Evolutionary conservation across 2,329 filamentous ascomycete species (phyloP).

Genomic region (Claviceps quebecensis): DNA sequence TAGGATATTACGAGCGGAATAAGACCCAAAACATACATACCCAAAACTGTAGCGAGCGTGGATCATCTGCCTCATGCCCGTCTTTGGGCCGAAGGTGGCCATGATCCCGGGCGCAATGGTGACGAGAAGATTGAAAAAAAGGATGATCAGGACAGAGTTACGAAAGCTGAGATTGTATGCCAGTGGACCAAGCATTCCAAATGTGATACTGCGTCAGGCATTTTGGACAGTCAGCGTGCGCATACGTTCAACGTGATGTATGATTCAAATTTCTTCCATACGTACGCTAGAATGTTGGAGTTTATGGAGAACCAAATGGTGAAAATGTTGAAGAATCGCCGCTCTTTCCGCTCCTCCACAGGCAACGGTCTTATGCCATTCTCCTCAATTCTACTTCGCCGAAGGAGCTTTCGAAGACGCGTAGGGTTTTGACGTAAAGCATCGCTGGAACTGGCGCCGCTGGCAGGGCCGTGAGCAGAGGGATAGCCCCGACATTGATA

Average conservation of each 20-base stretch:
- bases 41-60: slow-evolving; percentile 51
- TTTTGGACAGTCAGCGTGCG: background rate
- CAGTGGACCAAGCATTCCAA: slow-evolving; percentile 47
- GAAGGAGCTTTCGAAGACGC: slow-evolving; percentile 14
- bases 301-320: slow-evolving; percentile 36
- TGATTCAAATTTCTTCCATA: background rate
- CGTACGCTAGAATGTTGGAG: slow-evolving; percentile 31
- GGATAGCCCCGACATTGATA: background rate
- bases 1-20: background rate
- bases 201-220: slow-evolving; percentile 34
- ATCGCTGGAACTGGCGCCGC: background rate
- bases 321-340: slow-evolving; percentile 29
- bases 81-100: slow-evolving; percentile 43
- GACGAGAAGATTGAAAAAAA: slow-evolving; percentile 48
- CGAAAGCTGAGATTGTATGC: slow-evolving; percentile 40
- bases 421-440: background rate
- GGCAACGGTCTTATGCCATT: slow-evolving; percentile 30
- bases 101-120: slow-evolving; percentile 41
- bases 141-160: slow-evolving; percentile 42
- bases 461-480: background rate
- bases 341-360: slow-evolving; percentile 25
- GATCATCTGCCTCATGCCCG: slow-evolving; percentile 52
- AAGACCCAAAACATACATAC: slow-evolving; percentile 17
- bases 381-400: slow-evolving; percentile 27
- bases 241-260: background rate